Evolutionary conservation across 495 filamentous ascomycete genomes (phyloP), one percentile per base, ranked within the genome.

Genomic region (Bacidia gigantensis): DNA sequence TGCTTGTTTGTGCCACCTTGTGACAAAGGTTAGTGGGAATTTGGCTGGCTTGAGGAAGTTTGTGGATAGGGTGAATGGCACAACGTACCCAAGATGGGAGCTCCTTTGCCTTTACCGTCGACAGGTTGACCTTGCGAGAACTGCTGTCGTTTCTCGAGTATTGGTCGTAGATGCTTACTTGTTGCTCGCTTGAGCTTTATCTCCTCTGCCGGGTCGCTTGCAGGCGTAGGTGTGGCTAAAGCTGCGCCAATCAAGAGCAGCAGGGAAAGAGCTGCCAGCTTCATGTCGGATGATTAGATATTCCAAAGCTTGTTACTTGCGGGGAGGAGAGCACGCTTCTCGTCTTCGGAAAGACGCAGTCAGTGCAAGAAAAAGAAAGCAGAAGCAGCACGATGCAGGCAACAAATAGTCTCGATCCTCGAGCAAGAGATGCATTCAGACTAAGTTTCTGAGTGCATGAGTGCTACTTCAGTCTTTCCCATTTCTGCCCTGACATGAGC

Each of bases 1-100:
- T 62, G 49, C 24, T 57, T 60, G 53, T 69, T 66, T 32, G 66
- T 69, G 29, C 66, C 65, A 9, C 66, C 66, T 35, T 5, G 14
- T 35, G 5, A 14, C 5, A 14, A 35, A 5, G 5, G 14, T 35
- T 35, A 35, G 14, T 35, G 7, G n/a, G n/a, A 35, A 35, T 35
- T 35, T 7, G 5, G 29, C 14, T 35, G 29, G 7, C 5, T 35
- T 5, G 29, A 35, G 29, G 29, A n/a, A n/a, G n/a, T n/a, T n/a
- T 14, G 7, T 35, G 14, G 29, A 35, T 35, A 35, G n/a, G n/a
- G n/a, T 35, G 29, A 35, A 35, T 7, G 14, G 5, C 7, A 35
- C 14, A 5, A 14, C 29, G 29, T 14, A 35, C 29, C 29, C 14
- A 35, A 14, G 14, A 35, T 35, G 14, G 29, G 29, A 14, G 29